These are phyloP conservation scores for Marasmius sp. DNA, from an alignment of 1,284 basidiomycete species.

Conservation along the genomic window DNA sequence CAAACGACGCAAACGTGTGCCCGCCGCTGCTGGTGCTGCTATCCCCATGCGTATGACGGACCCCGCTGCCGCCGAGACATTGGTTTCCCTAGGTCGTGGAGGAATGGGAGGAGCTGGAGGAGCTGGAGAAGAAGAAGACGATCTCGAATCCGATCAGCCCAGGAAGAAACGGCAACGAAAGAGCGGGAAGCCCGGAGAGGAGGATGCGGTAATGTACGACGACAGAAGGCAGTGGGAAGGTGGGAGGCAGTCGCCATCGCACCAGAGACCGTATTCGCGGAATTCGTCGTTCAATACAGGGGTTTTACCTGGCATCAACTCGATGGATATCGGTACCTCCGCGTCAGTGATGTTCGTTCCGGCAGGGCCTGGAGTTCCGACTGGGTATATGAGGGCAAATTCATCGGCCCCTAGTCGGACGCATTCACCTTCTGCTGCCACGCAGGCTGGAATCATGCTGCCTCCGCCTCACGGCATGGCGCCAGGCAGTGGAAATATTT, in stretches of 20 bases:
- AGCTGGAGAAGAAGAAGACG: conserved; percentile 57
- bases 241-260: conserved; percentile 52
- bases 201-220: conserved; percentile 42
- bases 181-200: conserved; percentile 43
- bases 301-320: conserved; percentile 22
- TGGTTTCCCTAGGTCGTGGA: conserved; percentile 73
- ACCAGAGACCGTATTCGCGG: conserved; percentile 31
- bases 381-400: conserved; percentile 58
- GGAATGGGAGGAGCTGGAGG: conserved; percentile 26
- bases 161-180: conserved; percentile 54
- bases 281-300: conserved; percentile 1
- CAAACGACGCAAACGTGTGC: conserved; percentile 95
- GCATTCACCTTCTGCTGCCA: conserved; percentile 59
- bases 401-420: conserved; percentile 65
- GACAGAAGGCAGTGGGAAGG: conserved; percentile 40
- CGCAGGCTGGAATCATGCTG: conserved; percentile 28
- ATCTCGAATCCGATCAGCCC: conserved; percentile 50
- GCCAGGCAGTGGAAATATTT: conserved; percentile 9
- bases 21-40: conserved; percentile 52
- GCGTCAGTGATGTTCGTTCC: conserved; percentile 1
- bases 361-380: conserved; percentile 20
- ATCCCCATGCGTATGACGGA: conserved; percentile 63
- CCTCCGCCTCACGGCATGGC: conserved; percentile 37
- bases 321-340: conserved; percentile 14
- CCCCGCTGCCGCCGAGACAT: conserved; percentile 80